These are phyloP conservation scores for Meyerozyma elateridarum DNA, from an alignment of 1,139 yeast species.

Conservation along the genomic window DNA sequence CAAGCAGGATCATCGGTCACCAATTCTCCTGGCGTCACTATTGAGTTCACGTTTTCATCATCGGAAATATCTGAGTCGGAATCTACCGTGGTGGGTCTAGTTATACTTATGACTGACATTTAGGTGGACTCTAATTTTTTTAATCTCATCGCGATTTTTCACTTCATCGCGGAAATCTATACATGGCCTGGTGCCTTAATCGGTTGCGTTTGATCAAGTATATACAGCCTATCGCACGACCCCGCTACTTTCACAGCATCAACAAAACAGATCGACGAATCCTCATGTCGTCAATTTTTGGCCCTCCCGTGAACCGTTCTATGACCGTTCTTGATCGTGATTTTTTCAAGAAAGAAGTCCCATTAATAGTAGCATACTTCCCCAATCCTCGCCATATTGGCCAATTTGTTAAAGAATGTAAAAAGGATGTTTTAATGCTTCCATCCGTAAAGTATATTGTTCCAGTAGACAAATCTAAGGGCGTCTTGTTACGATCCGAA, in stretches of 20 bases:
- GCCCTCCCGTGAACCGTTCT: conserved; percentile 66
- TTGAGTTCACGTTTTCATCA: conserved; percentile 16
- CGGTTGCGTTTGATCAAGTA: too few relatives aligned
- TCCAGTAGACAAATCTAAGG: conserved; percentile 47
- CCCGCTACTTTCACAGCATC: conserved; percentile 7
- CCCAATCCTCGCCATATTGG: conserved; percentile 63
- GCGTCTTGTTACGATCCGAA: conserved; percentile 57
- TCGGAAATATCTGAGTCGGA: conserved; percentile 34
- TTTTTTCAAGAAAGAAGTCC: conserved; percentile 52
- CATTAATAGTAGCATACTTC: conserved; percentile 63
- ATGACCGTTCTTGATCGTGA: conserved; percentile 64
- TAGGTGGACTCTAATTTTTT: too few relatives aligned
- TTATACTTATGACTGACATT: conserved; percentile 3
- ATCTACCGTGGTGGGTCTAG: conserved; percentile 12
- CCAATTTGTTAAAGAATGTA: conserved; percentile 47
- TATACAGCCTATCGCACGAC: too few relatives aligned
- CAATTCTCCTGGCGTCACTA: conserved; percentile 95
- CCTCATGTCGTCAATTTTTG: conserved; percentile 26
- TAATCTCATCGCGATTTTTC: too few relatives aligned
- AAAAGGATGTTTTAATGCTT: conserved; percentile 53
- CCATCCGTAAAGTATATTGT: conserved; percentile 68
- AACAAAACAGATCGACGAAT: conserved; percentile 24
- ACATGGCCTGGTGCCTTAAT: too few relatives aligned
- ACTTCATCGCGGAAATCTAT: too few relatives aligned
- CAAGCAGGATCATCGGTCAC: conserved; percentile 93